Conservation (phyloP, 2,329 filamentous ascomycete species). For the Bipolaris cookei region DNA sequence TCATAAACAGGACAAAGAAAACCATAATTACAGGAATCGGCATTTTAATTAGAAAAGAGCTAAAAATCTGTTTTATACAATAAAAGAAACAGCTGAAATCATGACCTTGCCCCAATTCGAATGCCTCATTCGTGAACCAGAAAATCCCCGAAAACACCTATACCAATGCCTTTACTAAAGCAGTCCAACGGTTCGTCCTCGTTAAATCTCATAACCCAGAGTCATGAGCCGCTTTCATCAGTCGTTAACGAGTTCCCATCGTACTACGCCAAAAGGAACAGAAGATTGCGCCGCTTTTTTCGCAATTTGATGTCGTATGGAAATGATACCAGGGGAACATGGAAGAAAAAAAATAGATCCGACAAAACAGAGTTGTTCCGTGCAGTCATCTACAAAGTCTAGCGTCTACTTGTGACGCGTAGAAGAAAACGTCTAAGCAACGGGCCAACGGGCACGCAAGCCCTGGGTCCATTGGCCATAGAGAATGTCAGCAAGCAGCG, state of each 20-base stretch:
- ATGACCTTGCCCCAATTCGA: neutral
- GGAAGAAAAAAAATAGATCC: neutral
- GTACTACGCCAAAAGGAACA: neutral
- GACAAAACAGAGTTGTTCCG: neutral
- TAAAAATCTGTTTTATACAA: neutral
- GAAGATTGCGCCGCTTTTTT: neutral
- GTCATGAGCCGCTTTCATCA: constrained; percentile 3
- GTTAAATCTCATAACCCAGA: neutral
- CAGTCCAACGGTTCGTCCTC: neutral
- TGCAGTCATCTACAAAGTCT: neutral
- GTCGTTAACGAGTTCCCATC: constrained; percentile 1
- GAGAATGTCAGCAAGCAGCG: constrained; percentile 85
- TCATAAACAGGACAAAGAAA: too few relatives aligned
- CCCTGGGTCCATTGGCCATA: constrained; percentile 91
- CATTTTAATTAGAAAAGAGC: neutral
- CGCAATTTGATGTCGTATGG: neutral
- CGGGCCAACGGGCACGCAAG: constrained; percentile 62
- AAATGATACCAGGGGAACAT: neutral
- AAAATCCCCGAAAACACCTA: neutral
- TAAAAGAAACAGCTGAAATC: neutral
- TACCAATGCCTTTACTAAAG: constrained; percentile 1
- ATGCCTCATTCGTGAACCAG: neutral
- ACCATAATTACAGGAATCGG: neutral
- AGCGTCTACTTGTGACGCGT: neutral
- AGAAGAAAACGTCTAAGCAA: constrained; percentile 18